phyloP scores from a whole-genome alignment of 306 rosid genomes.

The Sphenostylis stenocarpa region DNA sequence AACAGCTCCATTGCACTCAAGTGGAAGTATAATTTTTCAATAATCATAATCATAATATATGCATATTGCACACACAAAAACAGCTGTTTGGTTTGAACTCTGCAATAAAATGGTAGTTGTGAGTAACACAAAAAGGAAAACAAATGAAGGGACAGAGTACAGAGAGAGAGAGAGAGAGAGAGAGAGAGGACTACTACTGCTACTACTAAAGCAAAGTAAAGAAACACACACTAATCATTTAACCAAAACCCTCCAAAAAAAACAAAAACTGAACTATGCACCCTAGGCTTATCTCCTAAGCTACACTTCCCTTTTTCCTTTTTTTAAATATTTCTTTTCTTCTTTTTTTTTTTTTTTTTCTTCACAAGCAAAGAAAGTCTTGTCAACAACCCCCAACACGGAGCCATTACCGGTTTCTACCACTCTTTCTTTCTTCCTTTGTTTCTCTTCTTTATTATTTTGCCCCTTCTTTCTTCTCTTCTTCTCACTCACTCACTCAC shows the following conservation, averaged over 20 bases:
- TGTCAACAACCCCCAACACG: constrained; percentile 55
- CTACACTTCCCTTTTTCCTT: constrained; percentile 17
- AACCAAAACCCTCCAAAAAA: background rate
- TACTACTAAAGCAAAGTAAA: constrained; percentile 1
- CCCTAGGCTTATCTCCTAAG: constrained; percentile 24
- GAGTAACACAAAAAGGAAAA: constrained; percentile 15
- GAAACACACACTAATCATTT: background rate
- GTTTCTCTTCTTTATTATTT: background rate
- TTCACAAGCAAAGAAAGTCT: constrained; percentile 47
- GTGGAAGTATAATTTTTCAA: background rate
- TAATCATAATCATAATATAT: background rate
- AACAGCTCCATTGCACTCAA: background rate
- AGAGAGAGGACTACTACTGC: background rate
- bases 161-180: no score
- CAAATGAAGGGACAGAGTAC: constrained; percentile 12
- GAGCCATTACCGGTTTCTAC: constrained; percentile 49
- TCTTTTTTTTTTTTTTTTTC: constrained; percentile 13
- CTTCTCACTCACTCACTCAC: background rate
- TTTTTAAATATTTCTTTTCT: constrained; percentile 44
- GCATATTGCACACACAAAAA: background rate
- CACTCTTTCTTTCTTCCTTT: background rate
- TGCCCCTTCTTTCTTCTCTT: background rate
- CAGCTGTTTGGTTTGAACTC: background rate
- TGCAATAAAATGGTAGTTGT: constrained; percentile 8
- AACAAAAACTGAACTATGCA: background rate